Evolutionary conservation across 169 alveolate genomes (phyloP).

Genomic region (Sarcocystis neurona): DNA sequence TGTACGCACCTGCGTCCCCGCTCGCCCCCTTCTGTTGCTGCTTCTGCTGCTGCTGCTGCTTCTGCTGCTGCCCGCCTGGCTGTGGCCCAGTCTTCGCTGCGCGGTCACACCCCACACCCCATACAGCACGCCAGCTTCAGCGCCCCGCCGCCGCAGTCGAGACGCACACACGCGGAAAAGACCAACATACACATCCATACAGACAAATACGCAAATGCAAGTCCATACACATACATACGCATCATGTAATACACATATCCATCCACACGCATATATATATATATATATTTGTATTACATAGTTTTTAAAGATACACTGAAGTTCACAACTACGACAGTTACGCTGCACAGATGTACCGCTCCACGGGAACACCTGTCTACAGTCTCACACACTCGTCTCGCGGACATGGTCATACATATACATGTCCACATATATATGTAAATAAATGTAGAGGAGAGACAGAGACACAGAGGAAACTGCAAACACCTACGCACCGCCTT

Average conservation of each 20-base stretch:
- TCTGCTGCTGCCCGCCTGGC: not conserved
- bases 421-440: not conserved
- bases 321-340: not conserved
- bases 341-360: no score
- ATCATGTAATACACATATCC: no score
- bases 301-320: not conserved
- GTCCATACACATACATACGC: not conserved
- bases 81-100: not conserved
- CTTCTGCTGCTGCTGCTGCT: constrained; percentile 32
- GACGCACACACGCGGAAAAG: not conserved
- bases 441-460: no score
- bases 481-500: no score
- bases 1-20: constrained; percentile 66
- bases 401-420: not conserved
- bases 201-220: not conserved
- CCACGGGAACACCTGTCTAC: no score
- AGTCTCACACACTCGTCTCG: not conserved
- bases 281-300: not conserved
- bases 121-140: not conserved
- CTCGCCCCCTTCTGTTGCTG: constrained; percentile 18
- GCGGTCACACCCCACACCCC: not conserved
- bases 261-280: not conserved
- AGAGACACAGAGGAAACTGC: no score
- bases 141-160: not conserved
- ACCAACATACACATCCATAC: not conserved